phyloP scores from a whole-genome alignment of 805 yeast genomes.

The Sugiyamaella marilandica region DNA sequence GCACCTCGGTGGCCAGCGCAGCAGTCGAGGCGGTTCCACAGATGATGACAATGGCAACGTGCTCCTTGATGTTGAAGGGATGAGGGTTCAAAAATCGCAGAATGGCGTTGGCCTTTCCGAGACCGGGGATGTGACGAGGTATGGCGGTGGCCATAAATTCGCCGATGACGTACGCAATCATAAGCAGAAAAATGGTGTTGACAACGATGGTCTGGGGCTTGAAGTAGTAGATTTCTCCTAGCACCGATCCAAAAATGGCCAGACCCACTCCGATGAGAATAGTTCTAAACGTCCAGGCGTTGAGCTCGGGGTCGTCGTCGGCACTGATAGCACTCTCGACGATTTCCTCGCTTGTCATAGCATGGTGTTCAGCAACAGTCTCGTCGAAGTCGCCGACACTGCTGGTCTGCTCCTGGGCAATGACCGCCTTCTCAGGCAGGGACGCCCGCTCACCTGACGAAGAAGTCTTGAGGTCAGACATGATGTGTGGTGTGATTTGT shows the following conservation, averaged over 20 bases:
- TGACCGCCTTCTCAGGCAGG: neutral
- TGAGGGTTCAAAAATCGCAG: constrained; percentile 37
- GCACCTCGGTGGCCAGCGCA: constrained; percentile 42
- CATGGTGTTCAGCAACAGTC: constrained; percentile 6
- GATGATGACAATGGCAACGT: constrained; percentile 39
- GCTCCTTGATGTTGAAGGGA: constrained; percentile 44
- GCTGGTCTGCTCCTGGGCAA: neutral
- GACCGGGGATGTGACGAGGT: constrained; percentile 22
- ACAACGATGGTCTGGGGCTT: constrained; percentile 36
- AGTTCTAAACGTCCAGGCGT: constrained; percentile 39
- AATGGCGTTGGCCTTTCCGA: constrained; percentile 17
- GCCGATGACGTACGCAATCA: constrained; percentile 33
- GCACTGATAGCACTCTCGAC: constrained; percentile 14
- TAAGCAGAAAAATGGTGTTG: constrained; percentile 33
- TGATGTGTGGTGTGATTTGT: neutral
- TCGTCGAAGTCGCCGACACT: neutral
- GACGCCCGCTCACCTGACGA: neutral
- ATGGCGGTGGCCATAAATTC: constrained; percentile 29
- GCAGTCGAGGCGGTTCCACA: constrained; percentile 35
- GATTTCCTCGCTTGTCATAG: constrained; percentile 16
- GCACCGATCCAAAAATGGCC: constrained; percentile 35
- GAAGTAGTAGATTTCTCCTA: constrained; percentile 35
- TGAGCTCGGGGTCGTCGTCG: constrained; percentile 36
- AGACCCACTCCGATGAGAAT: constrained; percentile 32
- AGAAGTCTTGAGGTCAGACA: constrained; percentile 1